Evolutionary conservation across 2,329 filamentous ascomycete species (phyloP), one percentile per base, ranked within the genome.

Genomic region (Orbilia ellipsospora): DNA sequence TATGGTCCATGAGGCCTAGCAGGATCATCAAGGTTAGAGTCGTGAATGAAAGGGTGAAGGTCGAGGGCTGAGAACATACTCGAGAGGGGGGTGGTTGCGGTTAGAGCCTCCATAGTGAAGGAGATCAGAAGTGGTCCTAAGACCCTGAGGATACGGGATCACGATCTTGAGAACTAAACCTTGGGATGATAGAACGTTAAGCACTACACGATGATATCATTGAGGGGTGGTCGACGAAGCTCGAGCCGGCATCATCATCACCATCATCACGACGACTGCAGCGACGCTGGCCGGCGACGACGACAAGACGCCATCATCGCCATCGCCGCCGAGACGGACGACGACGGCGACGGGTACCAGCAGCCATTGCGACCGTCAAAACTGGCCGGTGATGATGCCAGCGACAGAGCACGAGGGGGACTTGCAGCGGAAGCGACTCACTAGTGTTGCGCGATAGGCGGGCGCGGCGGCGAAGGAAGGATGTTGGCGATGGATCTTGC

Each of bases 401-500:
- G 23, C 55, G 55, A 69, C 13, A 31, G n/a, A 62, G 15, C 44
- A 55, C 54, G 56, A 61, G 36, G 67, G 51, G 13, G n/a, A 62
- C 40, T 36, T 23, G 51, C 57, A 51, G 44, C 50, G 31, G 63
- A 56, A 74, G 69, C 51, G 69, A 74, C 70, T 74, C 70, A 75
- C 72, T 64, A 56, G 64, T 68, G 72, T 69, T 75, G 72, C 31
- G 42, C 44, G 56, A 64, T 75, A 56, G 62, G 66, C 66, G 66
- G 59, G 15, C 15, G 56, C 48, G 28, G 55, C 62, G 55, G 69
- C 68, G 69, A 44, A 16, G 55, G 51, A 55, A 57, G 72, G 54
- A 75, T 55, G 64, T 69, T 75, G 72, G 64, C 64, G 72, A 69
- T 69, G 72, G 59, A 67, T 69, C 64, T 75, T 75, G 72, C 72